Base-by-base conservation (phyloP, 805 yeast genomes). In the Maudiozyma turicensis region DNA sequence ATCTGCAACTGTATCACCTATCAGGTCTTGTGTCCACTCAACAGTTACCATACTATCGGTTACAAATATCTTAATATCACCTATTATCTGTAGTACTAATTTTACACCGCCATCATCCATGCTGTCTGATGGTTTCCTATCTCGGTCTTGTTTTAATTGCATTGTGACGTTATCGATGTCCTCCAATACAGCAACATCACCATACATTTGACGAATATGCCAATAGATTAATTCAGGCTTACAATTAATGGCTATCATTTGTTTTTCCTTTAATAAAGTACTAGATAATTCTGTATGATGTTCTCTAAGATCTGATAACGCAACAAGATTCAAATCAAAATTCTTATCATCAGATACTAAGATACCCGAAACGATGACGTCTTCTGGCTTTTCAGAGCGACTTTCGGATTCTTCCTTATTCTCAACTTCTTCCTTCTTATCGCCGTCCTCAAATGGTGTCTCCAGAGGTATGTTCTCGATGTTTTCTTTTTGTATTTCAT, bases 161-260 rank as follows among this genome's bases (percentile, higher is more conserved):
- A 47, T 52, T 1, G 68, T 60, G 10, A 65, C 50, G 39, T 62
- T 59, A n/a, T 71, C 74, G 48, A 78, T 81, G 54, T 82, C 88
- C 47, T 72, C 72, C 3, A 80, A 49, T 2, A 86, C 76, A 43
- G 82, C 81, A 5, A 89, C 77, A 59, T 74, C 78, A 1, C 97
- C 98, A 74, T 91, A 93, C 99, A 93, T 93, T 63, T 90, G 98
- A 50, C 83, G 79, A 50, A 93, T 75, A 62, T 93, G 98, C 89
- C 95, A 93, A 52, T 78, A 76, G 51, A 93, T 79, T 50, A 93
- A 72, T 43, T 86, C 84, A 34, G 86, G 77, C 42, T 85, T 86
- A 5, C 96, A 95, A 61, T 82, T 81, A 44, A 93, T 85, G 48
- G 78, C 77, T 20, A 93, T 70, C 7, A 81, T 75, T 63, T 91